These are phyloP conservation scores for Schwanniomyces yamadae DNA, from an alignment of 805 yeast genomes.

Conservation along the genomic window DNA sequence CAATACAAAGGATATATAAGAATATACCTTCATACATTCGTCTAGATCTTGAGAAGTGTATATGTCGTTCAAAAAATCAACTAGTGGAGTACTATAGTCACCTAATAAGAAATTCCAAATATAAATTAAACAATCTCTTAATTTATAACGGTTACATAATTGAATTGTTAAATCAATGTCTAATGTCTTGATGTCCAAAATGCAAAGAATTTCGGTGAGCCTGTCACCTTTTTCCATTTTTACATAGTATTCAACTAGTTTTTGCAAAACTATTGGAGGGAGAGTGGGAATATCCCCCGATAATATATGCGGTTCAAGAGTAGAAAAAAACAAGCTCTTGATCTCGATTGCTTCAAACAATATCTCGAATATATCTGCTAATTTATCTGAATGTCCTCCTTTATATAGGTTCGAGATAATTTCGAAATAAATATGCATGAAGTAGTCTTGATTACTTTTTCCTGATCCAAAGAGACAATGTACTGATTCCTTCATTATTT, in stretches of 20 bases:
- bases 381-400: slow-evolving; percentile 26
- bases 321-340: slow-evolving; percentile 46
- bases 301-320: slow-evolving; percentile 52
- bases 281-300: slow-evolving; percentile 45
- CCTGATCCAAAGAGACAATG: slow-evolving; percentile 35
- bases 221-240: slow-evolving; percentile 39
- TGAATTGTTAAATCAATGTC: slow-evolving; percentile 77
- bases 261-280: slow-evolving; percentile 64
- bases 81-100: slow-evolving; percentile 72
- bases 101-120: slow-evolving; percentile 68
- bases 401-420: slow-evolving; percentile 10
- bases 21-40: slow-evolving; percentile 16
- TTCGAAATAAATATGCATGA: slow-evolving; percentile 14
- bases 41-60: slow-evolving; percentile 10
- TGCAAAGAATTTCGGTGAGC: slow-evolving; percentile 68
- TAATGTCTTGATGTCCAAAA: slow-evolving; percentile 61
- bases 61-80: slow-evolving; percentile 50
- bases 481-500: slow-evolving; percentile 56
- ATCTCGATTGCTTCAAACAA: slow-evolving; percentile 29
- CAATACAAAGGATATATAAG: slow-evolving; percentile 65
- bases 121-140: slow-evolving; percentile 64
- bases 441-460: slow-evolving; percentile 21
- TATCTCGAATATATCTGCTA: slow-evolving; percentile 43
- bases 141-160: slow-evolving; percentile 53
- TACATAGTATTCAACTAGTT: slow-evolving; percentile 55